Base-by-base conservation (phyloP, 2,329 filamentous ascomycete genomes). In the Microdochium paspali region DNA sequence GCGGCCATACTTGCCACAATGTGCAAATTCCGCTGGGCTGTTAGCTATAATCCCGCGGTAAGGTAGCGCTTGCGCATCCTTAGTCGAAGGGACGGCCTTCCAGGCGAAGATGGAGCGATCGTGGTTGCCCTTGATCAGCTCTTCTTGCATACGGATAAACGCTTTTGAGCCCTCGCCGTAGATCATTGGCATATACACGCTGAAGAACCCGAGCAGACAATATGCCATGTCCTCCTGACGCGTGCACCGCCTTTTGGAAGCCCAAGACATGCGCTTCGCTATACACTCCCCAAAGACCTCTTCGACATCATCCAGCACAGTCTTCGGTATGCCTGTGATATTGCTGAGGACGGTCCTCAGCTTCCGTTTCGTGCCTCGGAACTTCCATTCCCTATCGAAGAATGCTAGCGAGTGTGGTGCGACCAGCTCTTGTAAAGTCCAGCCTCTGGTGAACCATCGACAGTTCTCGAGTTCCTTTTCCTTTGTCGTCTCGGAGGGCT, bases 231-330 rank as follows among this genome's bases (percentile, higher is more conserved):
- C 55, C 40, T 58, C 48, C 51, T 31, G 6, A 18, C 52, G 47
- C 1, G 49, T 57, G 10, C 50, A 56, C 32, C 50, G 6, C 28
- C 57, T 31, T 10, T 32, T 40, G 5, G 56, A 45, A 15, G 53
- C 56, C 58, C 56, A 60, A 9, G 51, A 55, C 58, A 59, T 60
- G 43, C 50, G 49, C 20, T 47, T 24, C 2, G 57, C 53, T 20
- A 58, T 43, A 45, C 52, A 46, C 30, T 44, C 45, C 20, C 32
- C 25, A 42, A 44, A 25, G 25, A 45, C 21, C 12, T 45, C 24
- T 4, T 23, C 44, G 23, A 15, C 7, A 26, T 24, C 44, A 21
- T 23, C 10, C 3, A 45, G 44, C 15, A 45, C 42, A 7, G 18
- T 44, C 3, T 21, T 24, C 3, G 23, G 12, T 4, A 44, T 44